A percentile compares a stretch with the other conserved stretches of the same genome.
These are phyloP conservation scores for Exophiala oligosperma DNA, from an alignment of 2,329 filamentous ascomycete species.

Conservation along the genomic window DNA sequence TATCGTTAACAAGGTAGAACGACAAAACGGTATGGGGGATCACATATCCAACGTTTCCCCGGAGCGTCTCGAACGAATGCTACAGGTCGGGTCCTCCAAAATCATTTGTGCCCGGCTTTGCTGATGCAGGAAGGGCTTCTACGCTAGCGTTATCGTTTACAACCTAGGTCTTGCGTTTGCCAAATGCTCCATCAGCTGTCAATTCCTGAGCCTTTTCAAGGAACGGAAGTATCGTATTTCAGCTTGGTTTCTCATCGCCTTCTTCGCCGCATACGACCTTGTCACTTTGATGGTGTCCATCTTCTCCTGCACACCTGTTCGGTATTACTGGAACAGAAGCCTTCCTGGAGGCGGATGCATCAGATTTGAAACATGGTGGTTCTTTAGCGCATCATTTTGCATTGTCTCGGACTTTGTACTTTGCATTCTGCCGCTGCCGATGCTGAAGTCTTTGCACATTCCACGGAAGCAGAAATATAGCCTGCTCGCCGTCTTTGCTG, in stretches of 20 bases:
- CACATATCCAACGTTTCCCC: background rate
- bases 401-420: background rate
- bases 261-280: background rate
- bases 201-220: background rate
- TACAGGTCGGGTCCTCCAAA: background rate
- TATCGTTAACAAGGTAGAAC: background rate
- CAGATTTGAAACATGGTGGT: background rate
- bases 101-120: background rate
- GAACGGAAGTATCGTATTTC: background rate
- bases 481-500: background rate
- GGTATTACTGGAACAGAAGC: background rate
- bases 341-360: background rate
- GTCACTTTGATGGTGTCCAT: background rate
- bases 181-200: background rate
- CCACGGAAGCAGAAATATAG: background rate
- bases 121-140: background rate
- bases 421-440: background rate
- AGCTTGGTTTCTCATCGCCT: background rate
- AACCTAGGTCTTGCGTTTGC: background rate
- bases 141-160: background rate
- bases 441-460: background rate
- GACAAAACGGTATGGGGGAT: background rate
- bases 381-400: background rate
- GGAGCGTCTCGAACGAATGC: background rate
- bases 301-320: background rate